phyloP scores from a whole-genome alignment of 1,139 yeast genomes.

The Fermentozyma sake region DNA sequence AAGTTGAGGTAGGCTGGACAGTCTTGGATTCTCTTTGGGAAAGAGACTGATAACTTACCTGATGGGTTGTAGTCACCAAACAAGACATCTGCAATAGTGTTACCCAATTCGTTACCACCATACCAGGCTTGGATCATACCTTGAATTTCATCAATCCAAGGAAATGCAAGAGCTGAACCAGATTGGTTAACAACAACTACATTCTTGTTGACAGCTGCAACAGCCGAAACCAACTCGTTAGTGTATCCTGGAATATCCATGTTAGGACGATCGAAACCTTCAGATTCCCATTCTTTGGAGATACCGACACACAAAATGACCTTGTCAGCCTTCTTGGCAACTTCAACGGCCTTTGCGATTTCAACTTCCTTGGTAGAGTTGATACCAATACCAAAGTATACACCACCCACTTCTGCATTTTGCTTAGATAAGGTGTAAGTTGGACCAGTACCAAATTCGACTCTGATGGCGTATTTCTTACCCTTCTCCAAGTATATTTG shows the following conservation, averaged over 20 bases:
- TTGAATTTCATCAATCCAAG: conserved; percentile 13
- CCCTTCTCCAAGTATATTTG: conserved; percentile 36
- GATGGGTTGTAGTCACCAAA: conserved; percentile 25
- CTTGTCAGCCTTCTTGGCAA: conserved; percentile 45
- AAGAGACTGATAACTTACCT: conserved; percentile 32
- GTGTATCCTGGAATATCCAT: conserved; percentile 24
- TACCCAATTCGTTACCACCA: conserved; percentile 23
- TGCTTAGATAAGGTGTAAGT: conserved; percentile 29
- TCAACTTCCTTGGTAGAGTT: conserved; percentile 21
- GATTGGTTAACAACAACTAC: conserved; percentile 16
- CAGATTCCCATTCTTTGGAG: conserved; percentile 44
- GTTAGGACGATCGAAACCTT: conserved; percentile 44
- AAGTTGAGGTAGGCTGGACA: conserved; percentile 43
- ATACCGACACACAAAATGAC: conserved; percentile 42
- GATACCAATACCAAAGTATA: conserved; percentile 23
- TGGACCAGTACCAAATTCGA: conserved; percentile 51
- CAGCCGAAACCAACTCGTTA: conserved; percentile 11
- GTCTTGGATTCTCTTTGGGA: conserved; percentile 40
- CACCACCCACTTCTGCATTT: conserved; percentile 28
- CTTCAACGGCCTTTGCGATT: conserved; percentile 33
- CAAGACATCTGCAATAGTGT: conserved; percentile 23
- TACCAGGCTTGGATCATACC: conserved; percentile 19
- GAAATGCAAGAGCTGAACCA: conserved; percentile 17
- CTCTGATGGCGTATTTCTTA: conserved; percentile 36
- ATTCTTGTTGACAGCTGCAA: conserved; percentile 12